These are phyloP conservation scores for Deinandra increscens DNA, from an alignment of 129 eudicot genomes.

Conservation along the genomic window DNA sequence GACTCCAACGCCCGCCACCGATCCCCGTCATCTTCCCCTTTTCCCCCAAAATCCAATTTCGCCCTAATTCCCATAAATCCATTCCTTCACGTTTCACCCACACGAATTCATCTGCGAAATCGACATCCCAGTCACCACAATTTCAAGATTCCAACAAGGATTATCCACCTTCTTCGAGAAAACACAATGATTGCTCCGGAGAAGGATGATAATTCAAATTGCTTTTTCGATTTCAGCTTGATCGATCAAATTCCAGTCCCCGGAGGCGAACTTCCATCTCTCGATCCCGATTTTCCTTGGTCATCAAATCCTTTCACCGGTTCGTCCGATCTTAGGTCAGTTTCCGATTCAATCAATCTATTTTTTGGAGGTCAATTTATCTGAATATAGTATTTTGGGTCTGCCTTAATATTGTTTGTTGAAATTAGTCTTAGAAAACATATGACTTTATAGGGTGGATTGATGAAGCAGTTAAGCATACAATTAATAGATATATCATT, in stretches of 20 bases:
- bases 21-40: background rate
- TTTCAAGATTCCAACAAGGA: background rate
- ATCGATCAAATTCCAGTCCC: conserved; percentile 48
- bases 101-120: background rate
- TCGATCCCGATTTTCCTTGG: conserved; percentile 50
- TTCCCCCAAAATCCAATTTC: background rate
- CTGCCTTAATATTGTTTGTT: background rate
- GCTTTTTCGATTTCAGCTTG: conserved; percentile 45
- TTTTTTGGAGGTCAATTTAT: background rate
- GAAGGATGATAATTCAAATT: conserved; percentile 43
- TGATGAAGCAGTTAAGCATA: background rate
- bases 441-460: background rate
- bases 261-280: conserved; percentile 50
- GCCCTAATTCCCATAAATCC: conserved; percentile 21
- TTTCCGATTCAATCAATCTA: background rate
- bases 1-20: conserved; percentile 23
- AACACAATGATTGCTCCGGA: conserved; percentile 33
- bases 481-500: background rate
- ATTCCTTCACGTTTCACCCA: background rate
- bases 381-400: background rate
- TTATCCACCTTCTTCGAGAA: background rate
- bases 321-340: conserved; percentile 42
- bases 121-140: conserved; percentile 4
- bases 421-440: background rate
- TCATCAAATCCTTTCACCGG: conserved; percentile 25